Evolutionary conservation across 2,329 filamentous ascomycete genomes (phyloP).

Genomic region (Fusarium guadeloupense): DNA sequence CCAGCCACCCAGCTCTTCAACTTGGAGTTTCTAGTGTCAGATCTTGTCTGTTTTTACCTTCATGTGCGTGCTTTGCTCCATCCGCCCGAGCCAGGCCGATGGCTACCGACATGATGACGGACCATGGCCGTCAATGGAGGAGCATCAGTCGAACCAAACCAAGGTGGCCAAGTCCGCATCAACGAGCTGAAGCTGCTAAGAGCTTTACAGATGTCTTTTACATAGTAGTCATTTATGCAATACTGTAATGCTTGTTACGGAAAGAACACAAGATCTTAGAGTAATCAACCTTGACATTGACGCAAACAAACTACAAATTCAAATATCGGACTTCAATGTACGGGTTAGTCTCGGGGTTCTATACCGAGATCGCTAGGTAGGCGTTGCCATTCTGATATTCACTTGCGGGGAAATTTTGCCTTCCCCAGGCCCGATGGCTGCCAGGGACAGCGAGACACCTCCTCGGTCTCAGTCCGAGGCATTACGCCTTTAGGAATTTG

Average conservation of each 20-base stretch:
- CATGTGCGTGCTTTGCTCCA: slow-evolving; percentile 38
- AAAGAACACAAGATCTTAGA: not conserved
- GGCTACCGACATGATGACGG: slow-evolving; percentile 45
- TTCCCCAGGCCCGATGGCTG: slow-evolving; percentile 40
- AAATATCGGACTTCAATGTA: slow-evolving; percentile 18
- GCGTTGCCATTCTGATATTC: slow-evolving; percentile 19
- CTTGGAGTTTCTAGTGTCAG: slow-evolving; percentile 18
- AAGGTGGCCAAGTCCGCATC: not conserved
- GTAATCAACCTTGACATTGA: not conserved
- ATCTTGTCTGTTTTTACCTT: slow-evolving; percentile 11
- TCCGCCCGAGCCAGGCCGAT: slow-evolving; percentile 50
- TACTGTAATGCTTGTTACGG: not conserved
- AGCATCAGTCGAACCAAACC: not conserved
- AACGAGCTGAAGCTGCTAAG: not conserved
- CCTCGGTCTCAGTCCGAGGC: slow-evolving; percentile 39
- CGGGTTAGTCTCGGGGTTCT: slow-evolving; percentile 18
- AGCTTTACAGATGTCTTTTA: not conserved
- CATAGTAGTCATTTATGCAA: not conserved
- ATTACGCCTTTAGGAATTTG: slow-evolving; percentile 32
- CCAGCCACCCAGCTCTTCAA: slow-evolving; percentile 16
- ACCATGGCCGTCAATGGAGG: slow-evolving; percentile 33
- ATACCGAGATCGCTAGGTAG: slow-evolving; percentile 1
- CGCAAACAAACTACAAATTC: not conserved
- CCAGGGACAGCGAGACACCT: slow-evolving; percentile 27
- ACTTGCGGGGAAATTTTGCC: slow-evolving; percentile 18